Evolutionary conservation across 139 green algal genomes (phyloP), one percentile per base, ranked within the genome.

Genomic region (Volvox africanus): DNA sequence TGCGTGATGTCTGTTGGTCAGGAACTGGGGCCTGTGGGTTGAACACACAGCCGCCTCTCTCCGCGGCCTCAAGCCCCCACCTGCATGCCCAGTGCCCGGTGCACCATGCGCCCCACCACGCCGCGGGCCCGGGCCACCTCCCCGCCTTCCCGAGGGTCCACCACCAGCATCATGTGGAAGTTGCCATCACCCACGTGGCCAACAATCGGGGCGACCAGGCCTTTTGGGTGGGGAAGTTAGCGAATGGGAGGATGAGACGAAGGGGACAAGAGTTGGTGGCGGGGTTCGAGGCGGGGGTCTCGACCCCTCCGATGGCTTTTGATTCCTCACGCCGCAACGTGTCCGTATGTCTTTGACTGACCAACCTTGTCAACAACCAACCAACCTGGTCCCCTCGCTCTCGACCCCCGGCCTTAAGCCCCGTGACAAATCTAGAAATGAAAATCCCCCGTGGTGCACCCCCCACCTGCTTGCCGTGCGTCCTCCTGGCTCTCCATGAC

Each of bases 151-250:
- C 90, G n/a, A 0, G 93, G 92, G 68, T 97, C 90, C 6, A 97
- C 85, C 62, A 96, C 84, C 50, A 96, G 91, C 78, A 92, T 92
- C n/a, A 82, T 26, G 69, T 87, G 89, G 69, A 92, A 89, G 61
- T 90, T 88, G 68, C 92, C 90, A 88, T 97, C 95, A 26, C 95
- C 95, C 68, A 97, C 95, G 68, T 97, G 95, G 14, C 95, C 95
- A 65, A 97, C 94, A 33, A 97, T 67, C 17, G 95, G 94, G 2
- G 92, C 93, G 78, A 94, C 65, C 78, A 97, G 62, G 30, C 93
- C 94, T 75, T 44, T 3, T 12, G 68, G 77, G n/a, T n/a, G n/a
- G 33, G 14, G 32, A 36, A 61, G 77, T 20, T 11, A 82, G 73
- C 44, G 44, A 55, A 80, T 55, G 76, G 76, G 76, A 26, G 80